These are phyloP conservation scores for Dactylis glomerata DNA, from an alignment of 176 grass and related monocot genomes.

Conservation along the genomic window DNA sequence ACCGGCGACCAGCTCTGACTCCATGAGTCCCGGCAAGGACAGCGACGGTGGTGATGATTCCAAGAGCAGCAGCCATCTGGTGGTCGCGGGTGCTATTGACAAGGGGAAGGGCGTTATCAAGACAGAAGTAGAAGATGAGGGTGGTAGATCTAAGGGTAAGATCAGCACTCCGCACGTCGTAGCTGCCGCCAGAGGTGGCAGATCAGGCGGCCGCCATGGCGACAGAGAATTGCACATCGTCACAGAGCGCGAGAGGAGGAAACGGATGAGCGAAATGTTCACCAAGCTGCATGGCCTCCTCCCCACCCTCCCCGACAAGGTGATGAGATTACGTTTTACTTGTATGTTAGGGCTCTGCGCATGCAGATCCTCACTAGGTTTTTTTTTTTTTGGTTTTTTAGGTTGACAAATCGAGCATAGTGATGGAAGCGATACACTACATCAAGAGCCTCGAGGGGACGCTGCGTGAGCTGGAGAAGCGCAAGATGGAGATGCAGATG, in stretches of 20 bases:
- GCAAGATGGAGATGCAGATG: slow-evolving; percentile 38
- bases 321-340: background rate
- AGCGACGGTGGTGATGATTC: background rate
- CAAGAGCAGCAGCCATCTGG: background rate
- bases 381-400: slow-evolving; percentile 10
- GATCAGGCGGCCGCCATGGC: background rate
- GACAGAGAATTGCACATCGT: slow-evolving; percentile 13
- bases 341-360: too few species aligned
- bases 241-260: slow-evolving; percentile 49
- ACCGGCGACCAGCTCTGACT: background rate
- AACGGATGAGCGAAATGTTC: slow-evolving; percentile 45
- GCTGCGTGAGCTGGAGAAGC: slow-evolving; percentile 37
- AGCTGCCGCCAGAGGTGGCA: background rate
- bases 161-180: background rate
- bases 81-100: background rate
- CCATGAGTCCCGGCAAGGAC: slow-evolving; percentile 1
- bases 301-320: slow-evolving; percentile 35
- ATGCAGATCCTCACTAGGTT: background rate
- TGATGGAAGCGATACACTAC: slow-evolving; percentile 57
- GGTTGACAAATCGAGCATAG: slow-evolving; percentile 59
- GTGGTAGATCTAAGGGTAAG: background rate
- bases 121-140: background rate
- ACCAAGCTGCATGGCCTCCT: slow-evolving; percentile 40
- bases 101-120: background rate
- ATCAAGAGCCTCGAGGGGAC: slow-evolving; percentile 55